These are phyloP conservation scores for Pavlovales sp. DNA, from an alignment of 208 protist species.

Conservation along the genomic window DNA sequence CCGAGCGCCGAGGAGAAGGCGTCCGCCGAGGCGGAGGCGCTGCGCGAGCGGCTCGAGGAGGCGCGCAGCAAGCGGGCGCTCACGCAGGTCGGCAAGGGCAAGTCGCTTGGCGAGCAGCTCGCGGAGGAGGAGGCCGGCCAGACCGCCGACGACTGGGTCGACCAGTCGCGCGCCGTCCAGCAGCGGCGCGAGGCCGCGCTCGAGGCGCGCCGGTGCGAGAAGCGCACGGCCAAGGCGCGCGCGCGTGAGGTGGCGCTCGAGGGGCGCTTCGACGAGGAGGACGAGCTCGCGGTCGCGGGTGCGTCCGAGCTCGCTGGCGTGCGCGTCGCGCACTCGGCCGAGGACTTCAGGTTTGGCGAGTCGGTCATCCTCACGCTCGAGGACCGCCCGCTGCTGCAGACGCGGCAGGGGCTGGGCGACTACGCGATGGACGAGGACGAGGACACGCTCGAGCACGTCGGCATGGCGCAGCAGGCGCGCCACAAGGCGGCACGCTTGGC, in stretches of 20 bases:
- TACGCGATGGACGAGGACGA: not conserved
- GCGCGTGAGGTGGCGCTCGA: not conserved
- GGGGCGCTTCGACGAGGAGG: not conserved
- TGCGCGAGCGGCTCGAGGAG: conserved; percentile 19
- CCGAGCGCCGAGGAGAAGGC: not conserved
- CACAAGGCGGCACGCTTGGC: not conserved
- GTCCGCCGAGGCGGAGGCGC: not conserved
- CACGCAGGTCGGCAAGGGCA: not conserved
- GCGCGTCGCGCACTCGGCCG: not conserved
- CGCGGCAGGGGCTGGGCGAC: not conserved
- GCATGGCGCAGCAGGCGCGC: not conserved
- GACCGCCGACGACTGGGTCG: not conserved
- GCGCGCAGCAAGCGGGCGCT: not conserved
- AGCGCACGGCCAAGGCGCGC: not conserved
- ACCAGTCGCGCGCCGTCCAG: not conserved
- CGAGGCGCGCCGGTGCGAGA: too few species aligned
- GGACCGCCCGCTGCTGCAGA: not conserved
- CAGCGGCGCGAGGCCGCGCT: not conserved
- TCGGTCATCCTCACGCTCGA: conserved; percentile 6
- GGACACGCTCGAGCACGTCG: conserved; percentile 29
- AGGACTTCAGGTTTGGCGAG: conserved; percentile 5
- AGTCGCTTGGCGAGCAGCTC: conserved; percentile 15
- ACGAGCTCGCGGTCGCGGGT: not conserved
- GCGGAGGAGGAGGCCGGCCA: not conserved
- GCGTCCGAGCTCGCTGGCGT: not conserved